Evolutionary conservation across 768 basidiomycete species (phyloP), one percentile per base, ranked within the genome.

Genomic region (Phanerodontia chrysosporium): DNA sequence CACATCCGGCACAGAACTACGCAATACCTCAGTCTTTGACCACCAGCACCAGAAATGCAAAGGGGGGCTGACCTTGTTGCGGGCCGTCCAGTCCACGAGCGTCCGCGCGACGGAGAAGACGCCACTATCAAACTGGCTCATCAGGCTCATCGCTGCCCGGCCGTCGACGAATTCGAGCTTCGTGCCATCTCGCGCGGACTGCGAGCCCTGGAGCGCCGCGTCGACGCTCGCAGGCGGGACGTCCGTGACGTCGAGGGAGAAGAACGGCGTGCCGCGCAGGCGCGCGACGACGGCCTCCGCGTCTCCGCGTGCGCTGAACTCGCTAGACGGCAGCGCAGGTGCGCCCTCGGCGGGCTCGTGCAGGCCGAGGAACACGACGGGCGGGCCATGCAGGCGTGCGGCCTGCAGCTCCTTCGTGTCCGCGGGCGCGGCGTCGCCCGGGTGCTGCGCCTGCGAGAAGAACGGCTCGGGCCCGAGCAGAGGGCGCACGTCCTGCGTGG

Each of bases 1-100:
- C 93, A 70, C 95, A 97, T 0, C 82, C 88, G 0, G 95, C 81
- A 68, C 95, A 97, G 69, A 90, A 94, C 92, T 93, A 13, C 22
- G 29, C 49, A 22, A 32, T 24, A 3, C 25, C 52, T 35, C 58
- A 32, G 59, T 57, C 59, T 44, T 45, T 45, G 39, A 56, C 10
- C 39, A 4, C 8, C 4, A 1, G 39, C 39, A 35, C 32, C 28
- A 16, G 45, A 30, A 30, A 45, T 18, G 55, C 48, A 18, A 45
- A 25, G 27, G 9, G n/a, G 6, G 21, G 62, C 73, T 24, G 65
- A 83, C 93, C 77, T 85, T 90, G 72, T 94, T 95, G 57, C 94
- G 76, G 49, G 76, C 78, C 69, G 95, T 97, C 95, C 95, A 98
- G 69, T 97, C 95, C 10, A 89, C 78, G 80, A 97, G 75, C 39